Conservation (phyloP, 257 asterid genomes). For the Nicotiana attenuata region DNA sequence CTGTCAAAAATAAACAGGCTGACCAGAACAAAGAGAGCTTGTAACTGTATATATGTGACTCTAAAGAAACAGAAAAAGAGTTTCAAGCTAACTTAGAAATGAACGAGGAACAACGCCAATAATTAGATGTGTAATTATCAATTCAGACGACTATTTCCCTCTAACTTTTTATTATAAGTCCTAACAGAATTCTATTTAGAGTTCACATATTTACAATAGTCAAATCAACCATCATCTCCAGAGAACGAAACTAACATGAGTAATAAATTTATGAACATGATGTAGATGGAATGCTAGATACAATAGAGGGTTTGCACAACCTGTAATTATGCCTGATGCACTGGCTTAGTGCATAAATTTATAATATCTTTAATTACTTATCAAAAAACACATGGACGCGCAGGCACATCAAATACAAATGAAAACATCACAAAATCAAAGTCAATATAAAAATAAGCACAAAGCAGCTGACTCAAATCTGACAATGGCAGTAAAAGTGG, state of each 20-base stretch:
- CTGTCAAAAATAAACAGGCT: not conserved
- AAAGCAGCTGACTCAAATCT: not conserved
- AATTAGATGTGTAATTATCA: not conserved
- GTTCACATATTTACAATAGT: not conserved
- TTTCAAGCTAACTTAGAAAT: not conserved
- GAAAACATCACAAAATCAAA: not conserved
- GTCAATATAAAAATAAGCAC: not conserved
- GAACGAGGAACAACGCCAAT: not conserved
- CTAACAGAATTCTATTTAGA: not conserved
- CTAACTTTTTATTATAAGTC: not conserved
- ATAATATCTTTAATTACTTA: no score
- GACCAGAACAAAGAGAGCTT: not conserved
- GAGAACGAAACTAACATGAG: not conserved
- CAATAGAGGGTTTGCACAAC: no score
- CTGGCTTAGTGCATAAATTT: no score
- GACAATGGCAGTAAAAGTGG: not conserved
- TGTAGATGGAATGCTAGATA: no score
- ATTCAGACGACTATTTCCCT: not conserved
- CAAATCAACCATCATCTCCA: not conserved
- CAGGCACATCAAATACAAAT: not conserved
- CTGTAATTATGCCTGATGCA: no score
- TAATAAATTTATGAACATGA: not conserved
- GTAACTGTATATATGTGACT: slow-evolving; percentile 3
- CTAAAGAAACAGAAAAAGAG: not conserved
- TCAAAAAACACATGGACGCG: not conserved